These are phyloP conservation scores for Teratosphaeria nubilosa DNA, from an alignment of 2,329 filamentous ascomycete genomes.

Conservation along the genomic window DNA sequence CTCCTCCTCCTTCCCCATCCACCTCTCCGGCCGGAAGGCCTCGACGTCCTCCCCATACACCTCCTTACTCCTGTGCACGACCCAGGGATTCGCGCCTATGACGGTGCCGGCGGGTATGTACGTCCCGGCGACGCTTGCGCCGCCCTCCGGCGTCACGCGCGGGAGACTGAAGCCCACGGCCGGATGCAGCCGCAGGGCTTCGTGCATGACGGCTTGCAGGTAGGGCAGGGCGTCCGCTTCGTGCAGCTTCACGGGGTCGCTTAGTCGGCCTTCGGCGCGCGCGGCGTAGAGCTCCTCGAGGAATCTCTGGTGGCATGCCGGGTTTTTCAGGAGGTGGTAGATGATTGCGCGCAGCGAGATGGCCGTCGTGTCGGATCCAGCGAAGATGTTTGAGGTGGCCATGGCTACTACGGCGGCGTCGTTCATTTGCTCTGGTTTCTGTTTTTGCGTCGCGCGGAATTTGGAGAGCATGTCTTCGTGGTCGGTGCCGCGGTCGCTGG, in stretches of 20 bases:
- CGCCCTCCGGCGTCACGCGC: constrained; percentile 29
- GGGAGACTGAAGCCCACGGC: constrained; percentile 32
- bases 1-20: constrained; percentile 24
- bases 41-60: constrained; percentile 25
- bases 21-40: constrained; percentile 26
- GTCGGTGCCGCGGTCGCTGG: constrained; percentile 24
- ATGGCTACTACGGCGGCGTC: constrained; percentile 25
- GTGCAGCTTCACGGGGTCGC: constrained; percentile 18
- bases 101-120: constrained; percentile 22
- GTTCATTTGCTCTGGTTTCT: constrained; percentile 28
- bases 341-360: constrained; percentile 29
- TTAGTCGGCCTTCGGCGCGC: constrained; percentile 16
- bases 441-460: constrained; percentile 26
- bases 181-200: constrained; percentile 34
- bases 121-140: constrained; percentile 26
- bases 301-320: constrained; percentile 20
- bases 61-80: constrained; percentile 20
- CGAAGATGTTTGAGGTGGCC: constrained; percentile 29
- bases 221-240: constrained; percentile 31
- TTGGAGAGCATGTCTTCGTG: constrained; percentile 30
- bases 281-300: constrained; percentile 26
- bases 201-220: constrained; percentile 35
- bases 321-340: constrained; percentile 29
- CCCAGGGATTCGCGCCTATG: constrained; percentile 23
- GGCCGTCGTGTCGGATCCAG: constrained; percentile 36